Evolutionary conservation across 108 stramenopile genomes (phyloP), one percentile per base, ranked within the genome.

Genomic region (Mediolabrus comicus): DNA sequence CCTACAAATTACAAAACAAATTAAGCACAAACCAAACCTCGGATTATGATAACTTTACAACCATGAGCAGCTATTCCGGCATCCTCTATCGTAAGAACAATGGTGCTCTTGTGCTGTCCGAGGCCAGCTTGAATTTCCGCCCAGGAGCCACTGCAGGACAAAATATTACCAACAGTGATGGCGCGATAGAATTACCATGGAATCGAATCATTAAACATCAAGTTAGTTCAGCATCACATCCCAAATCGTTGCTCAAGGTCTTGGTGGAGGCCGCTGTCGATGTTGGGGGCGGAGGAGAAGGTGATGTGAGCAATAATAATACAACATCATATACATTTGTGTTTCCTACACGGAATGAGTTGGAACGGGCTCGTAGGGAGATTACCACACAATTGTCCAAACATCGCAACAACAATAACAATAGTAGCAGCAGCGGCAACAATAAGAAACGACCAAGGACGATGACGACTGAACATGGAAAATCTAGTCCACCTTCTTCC

Each of bases 211-310:
- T 65, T 59, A 95, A 95, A 69, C 94, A 95, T 80, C 94, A 95
- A 82, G 91, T 95, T 34, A 89, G 87, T 60, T 91, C 94, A 14
- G 87, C 74, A 28, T 66, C 64, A 12, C 86, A 92, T 78, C 89
- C 94, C 22, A 89, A 85, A 67, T 34, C 84, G n/a, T 53, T 95
- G 34, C 72, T 95, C 43, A 91, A 89, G 59, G 43, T 95, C 5
- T 39, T 89, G 14, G 33, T 35, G n/a, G n/a, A n/a, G 29, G 14
- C 30, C 52, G 4, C 31, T 12, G n/a, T 16, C 26, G 0, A 11
- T 62, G 32, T 28, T 14, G 17, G 31, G 32, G 32, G 30, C 34
- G 43, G 41, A 29, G 43, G 24, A 28, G 39, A n/a, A n/a, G n/a
- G n/a, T n/a, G n/a, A n/a, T n/a, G n/a, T n/a, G n/a, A n/a, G n/a